phyloP scores from a whole-genome alignment of 2,329 filamentous ascomycete species.

The Neobulgaria alba region DNA sequence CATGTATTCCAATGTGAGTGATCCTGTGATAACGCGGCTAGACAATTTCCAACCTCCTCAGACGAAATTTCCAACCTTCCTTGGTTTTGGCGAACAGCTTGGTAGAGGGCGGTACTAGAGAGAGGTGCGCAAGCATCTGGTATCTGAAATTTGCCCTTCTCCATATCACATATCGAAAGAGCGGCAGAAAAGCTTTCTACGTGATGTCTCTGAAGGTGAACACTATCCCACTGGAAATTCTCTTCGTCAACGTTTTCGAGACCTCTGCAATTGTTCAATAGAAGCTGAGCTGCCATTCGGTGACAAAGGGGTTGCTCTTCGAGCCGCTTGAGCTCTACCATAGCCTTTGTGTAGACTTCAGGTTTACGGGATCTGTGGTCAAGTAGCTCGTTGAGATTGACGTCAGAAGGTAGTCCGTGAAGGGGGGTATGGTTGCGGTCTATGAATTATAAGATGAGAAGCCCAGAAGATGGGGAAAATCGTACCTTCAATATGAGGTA shows the following conservation, averaged over 20 bases:
- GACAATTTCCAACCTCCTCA: slow-evolving; percentile 39
- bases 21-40: slow-evolving; percentile 42
- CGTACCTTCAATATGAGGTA: background rate
- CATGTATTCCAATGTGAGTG: slow-evolving; percentile 57
- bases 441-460: background rate
- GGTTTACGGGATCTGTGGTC: slow-evolving; percentile 16
- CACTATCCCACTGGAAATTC: slow-evolving; percentile 22
- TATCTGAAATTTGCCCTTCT: slow-evolving; percentile 39
- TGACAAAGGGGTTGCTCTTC: slow-evolving; percentile 28
- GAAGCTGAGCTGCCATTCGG: slow-evolving; percentile 26
- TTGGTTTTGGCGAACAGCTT: slow-evolving; percentile 31
- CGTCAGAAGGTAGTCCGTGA: slow-evolving; percentile 1
- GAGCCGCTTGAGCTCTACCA: slow-evolving; percentile 25
- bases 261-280: slow-evolving; percentile 28
- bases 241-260: slow-evolving; percentile 24
- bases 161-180: slow-evolving; percentile 54
- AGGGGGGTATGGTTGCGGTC: background rate
- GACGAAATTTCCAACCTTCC: slow-evolving; percentile 30
- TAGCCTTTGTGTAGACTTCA: slow-evolving; percentile 26
- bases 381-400: slow-evolving; percentile 16
- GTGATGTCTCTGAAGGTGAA: slow-evolving; percentile 36
- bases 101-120: slow-evolving; percentile 19
- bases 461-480: background rate
- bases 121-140: slow-evolving; percentile 44
- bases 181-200: slow-evolving; percentile 50